phyloP scores from a whole-genome alignment of 345 rosid genomes.

The Bruguiera parviflora region DNA sequence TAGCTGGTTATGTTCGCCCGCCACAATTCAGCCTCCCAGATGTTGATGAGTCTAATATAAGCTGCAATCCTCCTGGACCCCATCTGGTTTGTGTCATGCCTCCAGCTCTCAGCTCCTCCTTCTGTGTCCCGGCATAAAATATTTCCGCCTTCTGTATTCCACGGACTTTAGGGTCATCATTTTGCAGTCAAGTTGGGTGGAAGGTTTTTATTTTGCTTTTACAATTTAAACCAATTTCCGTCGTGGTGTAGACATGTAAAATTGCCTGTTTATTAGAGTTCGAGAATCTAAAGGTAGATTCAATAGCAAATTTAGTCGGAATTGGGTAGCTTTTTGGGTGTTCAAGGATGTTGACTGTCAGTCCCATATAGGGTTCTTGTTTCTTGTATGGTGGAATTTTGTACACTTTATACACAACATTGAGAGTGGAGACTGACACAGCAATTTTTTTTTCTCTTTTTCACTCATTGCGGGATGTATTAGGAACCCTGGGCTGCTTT shows the following conservation, averaged over 20 bases:
- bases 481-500: too few species aligned
- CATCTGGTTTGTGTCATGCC: conserved; percentile 90
- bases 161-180: background rate
- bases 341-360: background rate
- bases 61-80: conserved; percentile 66
- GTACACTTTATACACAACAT: background rate
- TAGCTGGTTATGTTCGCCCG: conserved; percentile 84
- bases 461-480: too few species aligned
- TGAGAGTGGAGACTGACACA: background rate
- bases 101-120: conserved; percentile 80
- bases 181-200: background rate
- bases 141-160: conserved; percentile 6
- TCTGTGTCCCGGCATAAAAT: conserved; percentile 58
- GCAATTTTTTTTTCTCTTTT: background rate
- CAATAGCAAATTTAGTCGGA: background rate
- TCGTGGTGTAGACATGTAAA: conserved; percentile 16
- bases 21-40: conserved; percentile 70
- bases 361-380: background rate
- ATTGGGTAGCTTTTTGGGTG: background rate
- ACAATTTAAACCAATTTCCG: background rate
- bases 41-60: conserved; percentile 62
- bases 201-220: background rate
- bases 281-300: background rate
- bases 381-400: background rate
- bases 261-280: conserved; percentile 1